Evolutionary conservation across 1,284 basidiomycete genomes (phyloP), one percentile per base, ranked within the genome.

Genomic region (Ganoderma multipileum): DNA sequence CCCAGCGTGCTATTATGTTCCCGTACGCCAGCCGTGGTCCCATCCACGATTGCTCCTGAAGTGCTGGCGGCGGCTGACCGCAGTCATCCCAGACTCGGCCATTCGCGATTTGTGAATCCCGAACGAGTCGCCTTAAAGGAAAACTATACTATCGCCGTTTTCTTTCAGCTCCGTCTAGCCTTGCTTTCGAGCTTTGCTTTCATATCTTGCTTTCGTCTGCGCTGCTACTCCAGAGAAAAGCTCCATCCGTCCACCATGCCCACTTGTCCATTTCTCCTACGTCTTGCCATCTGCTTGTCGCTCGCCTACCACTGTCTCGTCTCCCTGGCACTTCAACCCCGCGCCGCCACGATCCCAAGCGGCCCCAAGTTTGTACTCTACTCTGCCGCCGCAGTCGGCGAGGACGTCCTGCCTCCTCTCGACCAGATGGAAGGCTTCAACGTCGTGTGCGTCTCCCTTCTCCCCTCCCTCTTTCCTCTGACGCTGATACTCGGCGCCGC

Each of bases 401-500:
- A 28, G 2, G 47, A 50, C 63, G 60, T 72, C 12, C 68, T 72
- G 2, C 71, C 71, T 6, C 60, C 66, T 7, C 61, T 64, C 18
- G 57, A 66, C 33, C 58, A 66, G 38, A 47, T 72, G 61, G 44
- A 84, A 82, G 84, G 85, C 0, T 86, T 79, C 74, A 86, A 84
- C 68, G 83, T 83, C 18, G 84, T 84, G 84, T 84, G 67, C 69
- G 81, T 74, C 14, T n/a, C n/a, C 42, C 61, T 16, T 23, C 8
- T 23, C 60, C 36, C 23, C n/a, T 18, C 8, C n/a, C 3, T 18
- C 16, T 9, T 11, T 38, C 1, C 57, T 39, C 33, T 59, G 14
- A 30, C 12, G 41, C 23, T 39, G 16, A 55, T 30, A 57, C 47
- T 39, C 16, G 39, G 58, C 14, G 63, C 28, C 0, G 20, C 28